A percentile compares a stretch with the other conserved stretches of the same genome.
phyloP scores from a whole-genome alignment of 441 rosid genomes.

The Flueggea neowawraea region DNA sequence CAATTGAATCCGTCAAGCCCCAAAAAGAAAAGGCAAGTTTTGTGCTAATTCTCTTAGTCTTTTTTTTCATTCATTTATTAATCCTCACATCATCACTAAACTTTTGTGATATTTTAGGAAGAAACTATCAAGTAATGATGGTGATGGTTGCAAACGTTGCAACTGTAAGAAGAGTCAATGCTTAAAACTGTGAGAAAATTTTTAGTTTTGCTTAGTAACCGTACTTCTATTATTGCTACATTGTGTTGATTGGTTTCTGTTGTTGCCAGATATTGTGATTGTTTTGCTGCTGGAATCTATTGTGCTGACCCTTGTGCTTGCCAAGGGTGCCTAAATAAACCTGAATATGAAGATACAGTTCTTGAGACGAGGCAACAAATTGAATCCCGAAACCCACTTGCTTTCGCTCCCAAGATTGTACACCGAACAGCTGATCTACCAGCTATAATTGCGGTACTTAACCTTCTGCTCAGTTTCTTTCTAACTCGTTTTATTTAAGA shows the following conservation, averaged over 20 bases:
- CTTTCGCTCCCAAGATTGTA: constrained; percentile 69
- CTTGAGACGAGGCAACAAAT: constrained; percentile 49
- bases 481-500: constrained; percentile 1
- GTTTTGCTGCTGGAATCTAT: constrained; percentile 65
- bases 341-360: constrained; percentile 51
- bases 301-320: constrained; percentile 59
- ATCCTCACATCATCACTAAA: too few species aligned
- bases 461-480: constrained; percentile 1
- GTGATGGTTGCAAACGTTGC: constrained; percentile 57
- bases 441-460: constrained; percentile 24
- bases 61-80: background rate
- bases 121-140: constrained; percentile 29
- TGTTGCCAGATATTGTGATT: constrained; percentile 63
- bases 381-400: constrained; percentile 60
- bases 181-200: constrained; percentile 63
- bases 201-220: background rate
- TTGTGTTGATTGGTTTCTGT: background rate
- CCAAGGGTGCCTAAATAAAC: constrained; percentile 59
- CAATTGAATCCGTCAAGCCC: constrained; percentile 34
- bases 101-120: constrained; percentile 24
- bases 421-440: constrained; percentile 4
- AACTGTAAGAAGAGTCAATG: constrained; percentile 65
- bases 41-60: constrained; percentile 6
- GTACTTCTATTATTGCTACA: constrained; percentile 1
- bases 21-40: constrained; percentile 47